Conservation (phyloP, 1,284 basidiomycete species). For the Nidula niveotomentosa region DNA sequence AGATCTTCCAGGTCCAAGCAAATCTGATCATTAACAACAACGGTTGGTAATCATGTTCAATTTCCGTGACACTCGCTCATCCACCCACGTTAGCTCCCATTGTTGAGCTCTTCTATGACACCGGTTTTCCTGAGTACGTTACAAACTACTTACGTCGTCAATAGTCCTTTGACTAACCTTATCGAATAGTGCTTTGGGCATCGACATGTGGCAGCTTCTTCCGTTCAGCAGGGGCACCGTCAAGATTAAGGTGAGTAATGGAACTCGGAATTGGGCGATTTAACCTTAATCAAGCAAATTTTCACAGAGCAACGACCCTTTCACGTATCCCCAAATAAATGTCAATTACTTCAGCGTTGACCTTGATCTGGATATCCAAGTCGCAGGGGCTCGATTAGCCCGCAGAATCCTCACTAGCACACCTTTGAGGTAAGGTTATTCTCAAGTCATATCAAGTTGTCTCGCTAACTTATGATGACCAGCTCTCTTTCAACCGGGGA, state of each 20-base stretch:
- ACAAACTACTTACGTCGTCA: neutral
- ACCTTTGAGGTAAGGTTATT: conserved; percentile 33
- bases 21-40: conserved; percentile 43
- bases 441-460: neutral
- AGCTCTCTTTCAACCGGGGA: conserved; percentile 36
- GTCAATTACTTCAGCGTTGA: conserved; percentile 51
- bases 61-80: neutral
- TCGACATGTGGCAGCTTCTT: conserved; percentile 52
- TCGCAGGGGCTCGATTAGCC: conserved; percentile 43
- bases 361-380: conserved; percentile 48
- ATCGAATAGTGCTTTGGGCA: conserved; percentile 35
- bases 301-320: conserved; percentile 40
- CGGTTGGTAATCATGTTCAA: conserved; percentile 21
- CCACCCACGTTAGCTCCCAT: conserved; percentile 37
- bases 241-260: conserved; percentile 36
- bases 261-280: neutral
- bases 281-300: too few relatives aligned
- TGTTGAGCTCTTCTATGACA: conserved; percentile 41
- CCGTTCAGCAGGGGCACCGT: conserved; percentile 54
- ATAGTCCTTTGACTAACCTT: too few relatives aligned
- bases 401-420: conserved; percentile 41
- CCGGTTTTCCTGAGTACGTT: conserved; percentile 38
- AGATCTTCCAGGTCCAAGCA: conserved; percentile 41
- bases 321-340: conserved; percentile 40
- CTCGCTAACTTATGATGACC: neutral